Conservation (phyloP, 2,329 filamentous ascomycete genomes). For the Talaromyces islandicus region DNA sequence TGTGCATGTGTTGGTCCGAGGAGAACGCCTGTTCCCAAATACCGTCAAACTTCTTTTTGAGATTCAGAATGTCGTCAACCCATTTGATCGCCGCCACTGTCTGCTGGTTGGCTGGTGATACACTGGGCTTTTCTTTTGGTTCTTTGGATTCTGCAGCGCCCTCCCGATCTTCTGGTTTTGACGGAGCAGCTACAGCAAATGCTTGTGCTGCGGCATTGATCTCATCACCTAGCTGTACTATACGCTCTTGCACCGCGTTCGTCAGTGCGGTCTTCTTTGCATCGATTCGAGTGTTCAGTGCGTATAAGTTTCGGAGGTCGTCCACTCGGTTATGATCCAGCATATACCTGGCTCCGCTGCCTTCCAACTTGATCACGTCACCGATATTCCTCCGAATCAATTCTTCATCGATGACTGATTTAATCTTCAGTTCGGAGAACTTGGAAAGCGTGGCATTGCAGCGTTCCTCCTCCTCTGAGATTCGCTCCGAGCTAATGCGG, state of each 20-base stretch:
- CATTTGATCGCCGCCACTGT: conserved; percentile 86
- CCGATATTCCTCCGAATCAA: conserved; percentile 71
- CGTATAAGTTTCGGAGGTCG: conserved; percentile 75
- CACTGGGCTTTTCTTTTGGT: conserved; percentile 37
- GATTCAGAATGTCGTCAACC: conserved; percentile 80
- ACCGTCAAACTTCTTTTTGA: conserved; percentile 86
- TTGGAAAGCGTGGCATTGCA: conserved; percentile 76
- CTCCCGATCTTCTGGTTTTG: conserved; percentile 25
- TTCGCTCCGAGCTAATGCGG: conserved; percentile 64
- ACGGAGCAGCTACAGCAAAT: conserved; percentile 51
- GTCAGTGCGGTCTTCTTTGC: conserved; percentile 64
- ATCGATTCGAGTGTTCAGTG: conserved; percentile 73
- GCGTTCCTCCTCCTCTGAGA: conserved; percentile 74
- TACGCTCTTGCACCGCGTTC: conserved; percentile 63
- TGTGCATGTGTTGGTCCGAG: conserved; percentile 70
- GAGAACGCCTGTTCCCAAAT: conserved; percentile 70
- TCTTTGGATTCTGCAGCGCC: conserved; percentile 45
- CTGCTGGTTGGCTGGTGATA: conserved; percentile 60
- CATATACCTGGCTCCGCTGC: conserved; percentile 81
- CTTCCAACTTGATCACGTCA: conserved; percentile 78
- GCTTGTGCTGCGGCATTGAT: conserved; percentile 63
- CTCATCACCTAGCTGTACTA: conserved; percentile 73
- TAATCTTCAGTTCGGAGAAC: conserved; percentile 66
- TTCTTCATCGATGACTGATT: conserved; percentile 70
- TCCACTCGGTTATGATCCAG: conserved; percentile 78